Evolutionary conservation across 2,329 filamentous ascomycete species (phyloP).

Genomic region (Didymella pinodella): DNA sequence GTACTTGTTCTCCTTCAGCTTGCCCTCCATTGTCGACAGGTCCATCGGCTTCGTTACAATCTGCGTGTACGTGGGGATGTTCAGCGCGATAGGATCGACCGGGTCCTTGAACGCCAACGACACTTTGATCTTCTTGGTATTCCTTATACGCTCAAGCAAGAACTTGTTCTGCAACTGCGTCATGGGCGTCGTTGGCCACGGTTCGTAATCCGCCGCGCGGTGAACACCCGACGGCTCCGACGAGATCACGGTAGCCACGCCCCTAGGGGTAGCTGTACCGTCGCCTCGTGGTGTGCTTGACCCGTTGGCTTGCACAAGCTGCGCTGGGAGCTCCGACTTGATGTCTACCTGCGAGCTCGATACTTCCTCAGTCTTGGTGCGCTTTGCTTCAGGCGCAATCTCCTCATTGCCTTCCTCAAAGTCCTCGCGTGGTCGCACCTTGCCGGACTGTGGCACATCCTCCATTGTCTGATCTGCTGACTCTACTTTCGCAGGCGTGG

Average conservation of each 20-base stretch:
- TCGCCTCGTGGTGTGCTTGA: conserved; percentile 31
- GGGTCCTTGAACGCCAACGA: conserved; percentile 78
- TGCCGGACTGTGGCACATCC: conserved; percentile 51
- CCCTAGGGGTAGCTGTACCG: conserved; percentile 31
- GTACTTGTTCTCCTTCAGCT: conserved; percentile 76
- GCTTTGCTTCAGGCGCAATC: conserved; percentile 73
- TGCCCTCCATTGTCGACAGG: conserved; percentile 80
- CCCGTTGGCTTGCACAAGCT: conserved; percentile 36
- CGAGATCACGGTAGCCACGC: conserved; percentile 38
- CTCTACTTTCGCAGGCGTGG: conserved; percentile 24
- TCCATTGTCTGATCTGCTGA: conserved; percentile 49
- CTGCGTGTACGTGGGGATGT: conserved; percentile 76
- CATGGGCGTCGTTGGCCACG: conserved; percentile 46
- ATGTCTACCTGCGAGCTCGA: conserved; percentile 48
- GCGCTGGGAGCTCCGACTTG: conserved; percentile 52
- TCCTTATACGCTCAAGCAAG: conserved; percentile 71
- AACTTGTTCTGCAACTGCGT: conserved; percentile 68
- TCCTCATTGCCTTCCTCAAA: conserved; percentile 69
- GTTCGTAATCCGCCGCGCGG: conserved; percentile 44
- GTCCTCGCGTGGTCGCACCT: conserved; percentile 68
- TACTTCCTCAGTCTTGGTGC: conserved; percentile 72
- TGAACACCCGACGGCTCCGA: conserved; percentile 44
- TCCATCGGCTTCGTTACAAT: conserved; percentile 84
- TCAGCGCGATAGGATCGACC: conserved; percentile 77
- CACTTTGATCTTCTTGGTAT: conserved; percentile 85